These are phyloP conservation scores for Aureobasidium sp. DNA, from an alignment of 2,329 filamentous ascomycete genomes.

Conservation along the genomic window DNA sequence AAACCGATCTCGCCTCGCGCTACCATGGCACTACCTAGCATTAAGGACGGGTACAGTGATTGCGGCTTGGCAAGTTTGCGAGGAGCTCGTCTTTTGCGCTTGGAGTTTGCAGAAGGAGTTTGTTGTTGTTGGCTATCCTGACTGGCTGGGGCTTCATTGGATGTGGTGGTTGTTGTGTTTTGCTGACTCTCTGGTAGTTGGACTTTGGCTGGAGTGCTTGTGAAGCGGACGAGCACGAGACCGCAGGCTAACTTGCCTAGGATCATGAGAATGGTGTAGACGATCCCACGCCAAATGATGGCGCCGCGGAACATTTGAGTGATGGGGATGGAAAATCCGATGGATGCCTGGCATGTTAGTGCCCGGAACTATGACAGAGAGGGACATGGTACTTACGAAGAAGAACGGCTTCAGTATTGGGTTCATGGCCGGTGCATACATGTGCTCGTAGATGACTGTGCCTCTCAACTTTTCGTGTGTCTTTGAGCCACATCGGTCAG, in stretches of 20 bases:
- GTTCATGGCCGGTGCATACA: slow-evolving; percentile 37
- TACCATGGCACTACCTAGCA: slow-evolving; percentile 61
- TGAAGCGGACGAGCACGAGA: slow-evolving; percentile 32
- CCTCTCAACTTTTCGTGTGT: neutral
- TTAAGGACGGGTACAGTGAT: slow-evolving; percentile 58
- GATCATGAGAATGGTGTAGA: slow-evolving; percentile 64
- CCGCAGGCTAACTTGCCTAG: slow-evolving; percentile 37
- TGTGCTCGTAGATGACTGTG: slow-evolving; percentile 34
- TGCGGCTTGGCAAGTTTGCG: slow-evolving; percentile 19
- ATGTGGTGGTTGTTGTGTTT: neutral
- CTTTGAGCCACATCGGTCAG: neutral
- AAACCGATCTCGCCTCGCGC: slow-evolving; percentile 75
- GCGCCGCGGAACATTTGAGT: slow-evolving; percentile 54
- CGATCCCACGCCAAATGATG: slow-evolving; percentile 62
- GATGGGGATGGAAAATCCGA: slow-evolving; percentile 73
- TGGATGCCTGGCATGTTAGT: slow-evolving; percentile 42
- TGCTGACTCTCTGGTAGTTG: neutral
- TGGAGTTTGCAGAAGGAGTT: neutral
- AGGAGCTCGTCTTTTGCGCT: slow-evolving; percentile 5
- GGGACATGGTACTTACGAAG: slow-evolving; percentile 39
- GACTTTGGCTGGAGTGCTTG: slow-evolving; percentile 15
- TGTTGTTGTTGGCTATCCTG: neutral
- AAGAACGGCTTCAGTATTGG: slow-evolving; percentile 58
- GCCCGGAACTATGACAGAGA: too few species aligned
- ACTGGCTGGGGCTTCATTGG: neutral